Conservation (phyloP, 768 basidiomycete genomes). For the Serendipita indica region DNA sequence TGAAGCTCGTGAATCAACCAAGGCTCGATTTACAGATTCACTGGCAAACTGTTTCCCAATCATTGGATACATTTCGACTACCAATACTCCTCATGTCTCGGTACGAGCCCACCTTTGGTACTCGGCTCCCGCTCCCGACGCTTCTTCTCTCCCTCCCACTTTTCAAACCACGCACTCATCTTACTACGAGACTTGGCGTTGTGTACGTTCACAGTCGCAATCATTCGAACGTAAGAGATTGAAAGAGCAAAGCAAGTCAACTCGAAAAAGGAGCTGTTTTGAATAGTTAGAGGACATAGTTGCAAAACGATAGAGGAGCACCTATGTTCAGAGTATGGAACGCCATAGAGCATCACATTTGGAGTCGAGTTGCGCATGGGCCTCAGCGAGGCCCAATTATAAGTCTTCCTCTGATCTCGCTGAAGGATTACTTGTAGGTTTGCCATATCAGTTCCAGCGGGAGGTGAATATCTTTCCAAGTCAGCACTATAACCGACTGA, state of each 20-base stretch:
- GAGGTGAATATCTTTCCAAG: constrained; percentile 42
- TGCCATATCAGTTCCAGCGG: constrained; percentile 46
- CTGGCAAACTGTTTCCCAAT: too few species aligned
- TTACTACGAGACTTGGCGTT: constrained; percentile 57
- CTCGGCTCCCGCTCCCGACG: constrained; percentile 28
- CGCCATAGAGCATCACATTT: constrained; percentile 58
- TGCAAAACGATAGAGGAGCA: not conserved
- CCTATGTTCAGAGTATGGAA: constrained; percentile 27
- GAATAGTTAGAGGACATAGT: constrained; percentile 40
- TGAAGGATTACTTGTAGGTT: constrained; percentile 56
- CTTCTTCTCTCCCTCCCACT: constrained; percentile 75
- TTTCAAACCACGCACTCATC: constrained; percentile 80
- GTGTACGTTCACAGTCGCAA: constrained; percentile 87
- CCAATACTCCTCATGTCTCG: constrained; percentile 15
- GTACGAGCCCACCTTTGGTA: constrained; percentile 13
- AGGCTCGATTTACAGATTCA: too few species aligned
- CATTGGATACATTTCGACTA: too few species aligned
- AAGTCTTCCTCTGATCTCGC: constrained; percentile 47
- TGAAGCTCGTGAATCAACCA: too few species aligned
- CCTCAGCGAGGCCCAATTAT: constrained; percentile 52
- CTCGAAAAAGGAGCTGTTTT: constrained; percentile 93
- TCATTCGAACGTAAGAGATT: constrained; percentile 72
- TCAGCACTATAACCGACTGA: not conserved
- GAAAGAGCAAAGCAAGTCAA: constrained; percentile 90
- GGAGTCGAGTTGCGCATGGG: constrained; percentile 57